Conservation (phyloP, 345 rosid species). For the Rubroshorea leprosula region DNA sequence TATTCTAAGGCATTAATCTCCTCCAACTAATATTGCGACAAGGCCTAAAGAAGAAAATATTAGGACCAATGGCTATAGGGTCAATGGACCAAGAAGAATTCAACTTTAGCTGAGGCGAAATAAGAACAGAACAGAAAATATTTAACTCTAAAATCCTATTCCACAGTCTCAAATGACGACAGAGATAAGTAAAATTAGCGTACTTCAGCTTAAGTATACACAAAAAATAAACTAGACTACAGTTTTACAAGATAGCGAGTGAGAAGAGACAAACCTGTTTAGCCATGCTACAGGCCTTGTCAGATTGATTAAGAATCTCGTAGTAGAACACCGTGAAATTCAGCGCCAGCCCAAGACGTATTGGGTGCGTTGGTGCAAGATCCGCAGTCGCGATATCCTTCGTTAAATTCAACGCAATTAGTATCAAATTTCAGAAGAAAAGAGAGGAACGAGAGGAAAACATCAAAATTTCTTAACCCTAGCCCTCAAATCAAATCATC, state of each 20-base stretch:
- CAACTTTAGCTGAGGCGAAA: background rate
- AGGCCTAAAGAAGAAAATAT: too few species aligned
- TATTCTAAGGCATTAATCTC: background rate
- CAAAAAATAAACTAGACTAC: background rate
- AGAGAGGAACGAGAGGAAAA: background rate
- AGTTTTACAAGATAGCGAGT: background rate
- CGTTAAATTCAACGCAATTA: background rate
- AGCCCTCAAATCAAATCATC: constrained; percentile 5
- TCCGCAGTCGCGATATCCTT: constrained; percentile 72
- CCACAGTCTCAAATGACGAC: background rate
- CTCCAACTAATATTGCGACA: too few species aligned
- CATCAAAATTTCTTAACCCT: background rate
- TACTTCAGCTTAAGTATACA: background rate
- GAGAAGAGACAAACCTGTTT: constrained; percentile 47
- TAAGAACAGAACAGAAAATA: background rate
- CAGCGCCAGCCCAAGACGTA: constrained; percentile 80
- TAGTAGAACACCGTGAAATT: constrained; percentile 87
- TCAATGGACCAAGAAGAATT: background rate
- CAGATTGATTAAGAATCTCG: constrained; percentile 86
- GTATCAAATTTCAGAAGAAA: background rate
- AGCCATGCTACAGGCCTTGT: constrained; percentile 94
- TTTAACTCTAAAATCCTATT: background rate
- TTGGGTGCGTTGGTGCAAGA: constrained; percentile 90
- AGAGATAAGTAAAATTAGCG: background rate
- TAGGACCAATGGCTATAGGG: too few species aligned